Evolutionary conservation across 1,284 basidiomycete species (phyloP).

Genomic region (Ganoderma multipileum): DNA sequence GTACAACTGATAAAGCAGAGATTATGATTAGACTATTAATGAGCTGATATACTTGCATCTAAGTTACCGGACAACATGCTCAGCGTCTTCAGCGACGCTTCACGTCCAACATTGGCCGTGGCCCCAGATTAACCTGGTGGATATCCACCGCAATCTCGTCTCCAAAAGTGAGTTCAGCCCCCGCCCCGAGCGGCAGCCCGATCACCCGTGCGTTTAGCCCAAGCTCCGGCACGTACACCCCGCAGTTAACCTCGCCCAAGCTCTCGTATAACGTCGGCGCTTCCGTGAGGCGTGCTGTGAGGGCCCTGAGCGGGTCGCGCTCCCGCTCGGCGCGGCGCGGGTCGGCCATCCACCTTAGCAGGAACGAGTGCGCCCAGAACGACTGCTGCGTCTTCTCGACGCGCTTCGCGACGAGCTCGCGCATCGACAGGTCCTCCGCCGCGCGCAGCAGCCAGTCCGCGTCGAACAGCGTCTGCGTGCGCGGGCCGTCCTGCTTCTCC

Average conservation of each 20-base stretch:
- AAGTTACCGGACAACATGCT: background rate
- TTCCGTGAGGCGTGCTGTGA: slow-evolving; percentile 28
- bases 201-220: slow-evolving; percentile 27
- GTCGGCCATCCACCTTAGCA: slow-evolving; percentile 40
- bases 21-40: background rate
- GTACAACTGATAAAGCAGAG: background rate
- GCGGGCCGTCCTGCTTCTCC: slow-evolving; percentile 30
- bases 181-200: background rate
- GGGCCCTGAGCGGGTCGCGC: slow-evolving; percentile 42
- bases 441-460: slow-evolving; percentile 46
- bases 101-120: slow-evolving; percentile 21
- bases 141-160: slow-evolving; percentile 26
- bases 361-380: slow-evolving; percentile 44
- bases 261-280: slow-evolving; percentile 6
- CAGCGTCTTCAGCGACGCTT: background rate
- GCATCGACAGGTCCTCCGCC: slow-evolving; percentile 35
- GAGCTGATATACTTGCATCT: background rate
- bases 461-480: slow-evolving; percentile 46
- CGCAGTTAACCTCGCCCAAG: slow-evolving; percentile 8
- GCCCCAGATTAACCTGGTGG: slow-evolving; percentile 17
- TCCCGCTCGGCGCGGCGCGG: slow-evolving; percentile 34
- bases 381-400: slow-evolving; percentile 40
- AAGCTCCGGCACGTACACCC: slow-evolving; percentile 28
- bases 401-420: slow-evolving; percentile 38
- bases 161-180: slow-evolving; percentile 3